Base-by-base conservation (phyloP, 257 asterid species). In the Gentiana dahurica region DNA sequence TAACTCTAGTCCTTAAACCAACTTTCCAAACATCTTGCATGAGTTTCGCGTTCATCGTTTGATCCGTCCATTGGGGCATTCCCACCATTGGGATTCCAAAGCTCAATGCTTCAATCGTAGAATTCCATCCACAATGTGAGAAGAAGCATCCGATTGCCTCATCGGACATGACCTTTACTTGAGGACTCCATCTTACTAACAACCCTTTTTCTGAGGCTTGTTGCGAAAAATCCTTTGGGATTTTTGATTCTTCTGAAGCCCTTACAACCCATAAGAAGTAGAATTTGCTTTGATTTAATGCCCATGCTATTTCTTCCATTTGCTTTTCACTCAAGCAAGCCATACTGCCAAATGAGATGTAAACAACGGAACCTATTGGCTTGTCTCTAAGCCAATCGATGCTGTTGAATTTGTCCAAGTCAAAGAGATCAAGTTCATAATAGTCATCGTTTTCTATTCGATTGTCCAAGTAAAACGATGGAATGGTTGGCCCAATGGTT, bases 61-160 rank as follows among this genome's bases (percentile, higher is more conserved):
- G 97, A 62, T 89, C 95, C 1, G 87, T 81, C 95, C 95, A 89
- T 12, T 77, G 83, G 1, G 97, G 97, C 86, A 85, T 77, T 4
- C 68, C 84, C 51, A 89, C 89, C 89, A 83, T 77, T 3, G 95
- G 91, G 70, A 85, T 81, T 1, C 94, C 97, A 55, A 81, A 33
- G 38, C 89, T 71, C 75, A 85, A 46, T 4, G 95, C 81, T 59
- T 88, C 95, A 0, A 72, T 45, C 0, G 81, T 89, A 2, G 95
- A 85, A 63, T 89, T 89, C 95, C 97, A 89, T 5, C 97, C 97
- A 12, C 84, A 79, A 33, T 89, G 95, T 4, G 94, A 67, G 52
- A 83, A 73, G 36, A 85, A 83, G 34, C 95, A 85, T 2, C 95
- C 95, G 1, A 85, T 57, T 2, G 94, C 84, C 64, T 68, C 51